Evolutionary conservation across 169 alveolate species (phyloP), one percentile per base, ranked within the genome.

Genomic region (Plasmodium falciparum): DNA sequence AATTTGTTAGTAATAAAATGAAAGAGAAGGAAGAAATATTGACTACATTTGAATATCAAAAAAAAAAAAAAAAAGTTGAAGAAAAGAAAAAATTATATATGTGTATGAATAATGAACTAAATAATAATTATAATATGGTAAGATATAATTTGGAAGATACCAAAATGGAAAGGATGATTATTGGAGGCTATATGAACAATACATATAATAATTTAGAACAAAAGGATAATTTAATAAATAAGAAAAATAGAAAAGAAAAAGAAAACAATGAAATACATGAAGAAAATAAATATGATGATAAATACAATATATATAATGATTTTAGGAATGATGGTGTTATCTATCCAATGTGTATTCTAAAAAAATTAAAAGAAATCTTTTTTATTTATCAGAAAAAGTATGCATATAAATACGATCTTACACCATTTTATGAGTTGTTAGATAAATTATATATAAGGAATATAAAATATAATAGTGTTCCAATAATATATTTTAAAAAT

Each of bases 401-500:
- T 24, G 91, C 91, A 11, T 56, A 69, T 49, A 69, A 83, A 69
- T 83, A 83, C 33, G 91, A 83, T 24, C 13, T 83, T 39, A 33
- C 69, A 69, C n/a, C 20, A n/a, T 50, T 83, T 62, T 83, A 29
- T 45, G 91, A 83, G 69, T 15, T 69, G 15, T 24, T 83, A n/a
- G 66, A 83, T 7, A 83, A 52, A 43, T 49, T 83, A 83, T 69
- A 56, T 70, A 58, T 83, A 58, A 56, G 85, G 45, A 83, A 83
- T 15, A 67, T 83, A 47, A 69, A 69, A 56, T 12, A 69, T 83
- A 69, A 69, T 83, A 83, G 69, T 69, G 61, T 49, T 17, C 74
- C 73, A 24, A 83, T 69, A 50, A 50, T 83, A 69, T 83, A 56
- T 83, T 83, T 83, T 39, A 83, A 83, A 83, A 83, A 83, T 69